Percentiles rank a stretch among this genome's conserved stretches.
phyloP scores from a whole-genome alignment of 176 grass and related monocot species.

The Rhipidocladum racemiflorum region DNA sequence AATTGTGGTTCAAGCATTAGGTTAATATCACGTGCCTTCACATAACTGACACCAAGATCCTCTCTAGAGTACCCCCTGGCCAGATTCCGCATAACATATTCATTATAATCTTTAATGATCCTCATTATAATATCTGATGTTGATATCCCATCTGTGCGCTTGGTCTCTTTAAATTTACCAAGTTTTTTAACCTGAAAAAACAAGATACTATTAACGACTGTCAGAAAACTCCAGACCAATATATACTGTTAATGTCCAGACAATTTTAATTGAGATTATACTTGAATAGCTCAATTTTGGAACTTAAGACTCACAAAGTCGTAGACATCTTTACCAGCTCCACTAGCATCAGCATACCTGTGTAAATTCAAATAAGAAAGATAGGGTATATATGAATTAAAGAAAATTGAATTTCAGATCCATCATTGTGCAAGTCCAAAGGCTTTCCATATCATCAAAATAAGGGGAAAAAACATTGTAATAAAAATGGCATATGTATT shows the following conservation, averaged over 20 bases:
- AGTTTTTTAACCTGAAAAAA: slow-evolving; percentile 72
- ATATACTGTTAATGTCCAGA: not conserved
- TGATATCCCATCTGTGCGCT: slow-evolving; percentile 93
- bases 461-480: not conserved
- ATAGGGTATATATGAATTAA: slow-evolving; percentile 4
- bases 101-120: slow-evolving; percentile 97
- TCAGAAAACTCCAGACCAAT: slow-evolving; percentile 2
- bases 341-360: slow-evolving; percentile 98
- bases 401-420: slow-evolving; percentile 14
- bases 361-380: slow-evolving; percentile 36
- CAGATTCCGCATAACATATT: slow-evolving; percentile 97
- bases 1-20: not conserved
- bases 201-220: slow-evolving; percentile 1
- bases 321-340: slow-evolving; percentile 89
- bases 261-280: not conserved
- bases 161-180: slow-evolving; percentile 90
- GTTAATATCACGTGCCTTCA: slow-evolving; percentile 57
- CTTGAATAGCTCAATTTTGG: slow-evolving; percentile 28
- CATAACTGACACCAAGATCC: slow-evolving; percentile 97
- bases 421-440: slow-evolving; percentile 21
- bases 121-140: slow-evolving; percentile 99
- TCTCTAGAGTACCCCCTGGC: slow-evolving; percentile 91
- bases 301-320: slow-evolving; percentile 67
- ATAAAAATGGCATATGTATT: not conserved
- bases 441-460: not conserved